Evolutionary conservation across 169 alveolate species (phyloP), one percentile per base, ranked within the genome.

Genomic region (Plasmodium cynomolgi): DNA sequence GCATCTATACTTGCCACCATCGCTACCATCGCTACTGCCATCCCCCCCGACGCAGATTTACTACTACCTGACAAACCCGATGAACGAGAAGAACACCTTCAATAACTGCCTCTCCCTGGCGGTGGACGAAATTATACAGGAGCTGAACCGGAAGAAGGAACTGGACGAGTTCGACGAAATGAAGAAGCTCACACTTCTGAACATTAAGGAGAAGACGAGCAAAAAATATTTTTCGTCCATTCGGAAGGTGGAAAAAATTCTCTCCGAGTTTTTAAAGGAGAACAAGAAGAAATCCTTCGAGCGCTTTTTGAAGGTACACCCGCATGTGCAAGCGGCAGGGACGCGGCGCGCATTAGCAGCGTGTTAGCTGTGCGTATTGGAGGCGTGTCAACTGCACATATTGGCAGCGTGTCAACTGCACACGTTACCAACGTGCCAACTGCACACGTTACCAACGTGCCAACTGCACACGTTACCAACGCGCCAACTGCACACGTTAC

Each of bases 51-150:
- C 3, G 74, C 83, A 88, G 94, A 79, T 88, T 56, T 80, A 79
- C 34, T 88, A 88, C 79, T 88, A 88, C 33, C 50, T 88, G 83
- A 29, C 44, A 7, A 88, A 88, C 80, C 90, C 94, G 23, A 23
- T 56, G 68, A 88, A 80, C 39, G 94, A 79, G 72, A 88, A 80
- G 50, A 88, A 58, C 44, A 68, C 88, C 17, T 88, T 88, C n/a
- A 88, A 88, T 54, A 41, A 5, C 73, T 88, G 94, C 58, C 31
- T 88, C n/a, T 88, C 94, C 17, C n/a, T 88, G 84, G 94, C 94
- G 71, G 15, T 88, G 26, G 94, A 88, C 11, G 94, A 88, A 77
- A 79, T 88, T 6, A 77, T 88, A 41, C 83, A 88, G 50, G 94
- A 88, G 47, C 1, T 88, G 37, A 80, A 62, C 54, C 80, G 90